Evolutionary conservation across 306 rosid species (phyloP).

Genomic region (Canavalia ensiformis): DNA sequence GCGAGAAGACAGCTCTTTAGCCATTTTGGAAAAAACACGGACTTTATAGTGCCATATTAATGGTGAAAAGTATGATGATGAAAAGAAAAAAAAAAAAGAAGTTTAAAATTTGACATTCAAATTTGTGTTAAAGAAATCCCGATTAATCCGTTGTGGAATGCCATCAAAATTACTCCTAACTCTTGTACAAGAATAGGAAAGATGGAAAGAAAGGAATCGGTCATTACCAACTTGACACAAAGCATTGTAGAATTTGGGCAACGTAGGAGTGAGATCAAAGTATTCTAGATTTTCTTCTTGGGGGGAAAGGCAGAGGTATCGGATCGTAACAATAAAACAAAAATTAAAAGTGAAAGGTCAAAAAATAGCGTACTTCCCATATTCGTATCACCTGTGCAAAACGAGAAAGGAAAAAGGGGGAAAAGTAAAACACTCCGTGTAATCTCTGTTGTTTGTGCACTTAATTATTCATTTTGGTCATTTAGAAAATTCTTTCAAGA

Average conservation of each 20-base stretch:
- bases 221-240: slow-evolving; percentile 38
- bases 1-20: slow-evolving; percentile 41
- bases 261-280: slow-evolving; percentile 51
- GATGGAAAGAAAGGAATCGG: slow-evolving; percentile 49
- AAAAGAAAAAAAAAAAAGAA: background rate
- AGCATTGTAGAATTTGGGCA: slow-evolving; percentile 44
- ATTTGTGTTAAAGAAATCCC: background rate
- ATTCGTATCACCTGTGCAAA: background rate
- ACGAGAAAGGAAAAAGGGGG: background rate
- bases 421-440: background rate
- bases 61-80: background rate
- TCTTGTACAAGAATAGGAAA: background rate
- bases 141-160: background rate
- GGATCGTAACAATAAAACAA: background rate
- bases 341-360: slow-evolving; percentile 27
- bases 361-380: background rate
- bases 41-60: background rate
- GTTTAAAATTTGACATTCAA: background rate
- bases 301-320: background rate
- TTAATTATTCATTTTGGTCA: background rate
- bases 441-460: background rate
- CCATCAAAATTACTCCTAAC: background rate
- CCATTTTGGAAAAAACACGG: slow-evolving; percentile 16
- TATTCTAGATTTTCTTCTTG: slow-evolving; percentile 46
- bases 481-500: slow-evolving; percentile 1